phyloP scores from a whole-genome alignment of 495 filamentous ascomycete genomes.

The Penicillium daleae region DNA sequence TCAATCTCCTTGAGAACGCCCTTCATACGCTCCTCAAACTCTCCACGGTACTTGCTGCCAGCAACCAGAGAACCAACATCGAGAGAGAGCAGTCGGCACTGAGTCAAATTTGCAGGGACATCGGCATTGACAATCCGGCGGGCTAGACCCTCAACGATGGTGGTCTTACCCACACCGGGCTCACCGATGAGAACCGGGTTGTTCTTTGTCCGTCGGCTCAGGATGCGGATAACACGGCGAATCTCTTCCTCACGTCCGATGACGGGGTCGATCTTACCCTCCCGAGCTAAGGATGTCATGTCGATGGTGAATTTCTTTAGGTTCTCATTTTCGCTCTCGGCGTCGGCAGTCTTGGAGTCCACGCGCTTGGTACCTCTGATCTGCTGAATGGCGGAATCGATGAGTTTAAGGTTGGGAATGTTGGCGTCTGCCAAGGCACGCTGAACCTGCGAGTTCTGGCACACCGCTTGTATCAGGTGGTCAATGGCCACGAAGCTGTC shows the following conservation, averaged over 20 bases:
- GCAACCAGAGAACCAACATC: constrained; percentile 95
- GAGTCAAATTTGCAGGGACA: constrained; percentile 92
- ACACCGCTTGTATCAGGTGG: constrained; percentile 82
- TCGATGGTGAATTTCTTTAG: constrained; percentile 97
- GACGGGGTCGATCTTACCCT: constrained; percentile 97
- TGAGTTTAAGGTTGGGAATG: constrained; percentile 85
- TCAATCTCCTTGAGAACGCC: constrained; percentile 96
- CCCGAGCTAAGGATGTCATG: constrained; percentile 90
- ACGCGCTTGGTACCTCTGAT: constrained; percentile 91
- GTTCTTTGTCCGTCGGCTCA: constrained; percentile 95
- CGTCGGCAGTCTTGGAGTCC: constrained; percentile 92
- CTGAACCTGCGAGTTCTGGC: constrained; percentile 77
- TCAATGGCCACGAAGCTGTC: constrained; percentile 93
- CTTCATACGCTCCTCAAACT: constrained; percentile 99
- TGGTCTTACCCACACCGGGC: constrained; percentile 98
- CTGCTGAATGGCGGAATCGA: constrained; percentile 83
- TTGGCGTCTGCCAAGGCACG: constrained; percentile 80
- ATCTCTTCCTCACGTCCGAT: constrained; percentile 98
- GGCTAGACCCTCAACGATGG: constrained; percentile 95
- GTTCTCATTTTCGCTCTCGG: constrained; percentile 88
- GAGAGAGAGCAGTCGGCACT: constrained; percentile 89
- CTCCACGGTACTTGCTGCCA: constrained; percentile 95
- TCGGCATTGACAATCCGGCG: constrained; percentile 93
- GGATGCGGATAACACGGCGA: constrained; percentile 87
- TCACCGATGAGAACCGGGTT: constrained; percentile 96